Percentiles rank a stretch among this genome's conserved stretches.
These are phyloP conservation scores for Ophiostoma himal-ulmi DNA, from an alignment of 2,329 filamentous ascomycete genomes.

Conservation along the genomic window DNA sequence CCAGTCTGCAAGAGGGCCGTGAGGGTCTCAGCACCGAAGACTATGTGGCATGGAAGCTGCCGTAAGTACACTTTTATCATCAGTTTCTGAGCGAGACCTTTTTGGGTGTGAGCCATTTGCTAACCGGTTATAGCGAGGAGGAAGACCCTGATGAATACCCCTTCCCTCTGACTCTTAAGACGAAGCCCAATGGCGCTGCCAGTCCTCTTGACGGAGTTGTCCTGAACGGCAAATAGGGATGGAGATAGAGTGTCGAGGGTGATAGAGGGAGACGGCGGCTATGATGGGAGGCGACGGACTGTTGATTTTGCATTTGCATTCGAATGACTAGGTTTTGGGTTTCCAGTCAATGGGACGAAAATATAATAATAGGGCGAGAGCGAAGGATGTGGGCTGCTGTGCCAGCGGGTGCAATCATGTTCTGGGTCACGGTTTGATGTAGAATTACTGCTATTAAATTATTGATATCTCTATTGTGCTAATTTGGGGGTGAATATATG, in stretches of 20 bases:
- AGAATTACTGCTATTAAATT: not conserved
- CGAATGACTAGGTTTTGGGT: not conserved
- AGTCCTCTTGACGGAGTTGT: constrained; percentile 41
- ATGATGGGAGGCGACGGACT: not conserved
- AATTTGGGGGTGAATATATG: not conserved
- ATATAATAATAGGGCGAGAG: not conserved
- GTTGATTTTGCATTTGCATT: not conserved
- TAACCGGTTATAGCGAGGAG: constrained; percentile 60
- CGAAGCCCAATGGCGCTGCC: constrained; percentile 42
- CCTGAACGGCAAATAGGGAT: constrained; percentile 37
- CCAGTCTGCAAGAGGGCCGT: constrained; percentile 85
- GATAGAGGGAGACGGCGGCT: not conserved
- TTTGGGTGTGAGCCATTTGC: constrained; percentile 21
- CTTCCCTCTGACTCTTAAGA: constrained; percentile 53
- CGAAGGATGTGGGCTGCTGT: not conserved
- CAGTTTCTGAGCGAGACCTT: not conserved
- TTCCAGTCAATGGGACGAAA: not conserved
- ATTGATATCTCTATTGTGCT: not conserved
- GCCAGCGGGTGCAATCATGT: not conserved
- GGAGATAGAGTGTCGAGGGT: no score
- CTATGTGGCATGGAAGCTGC: constrained; percentile 95
- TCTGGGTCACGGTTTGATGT: not conserved
- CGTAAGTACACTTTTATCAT: constrained; percentile 58
- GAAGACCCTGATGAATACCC: constrained; percentile 76
- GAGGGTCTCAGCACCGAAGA: constrained; percentile 94